These are phyloP conservation scores for Metschnikowia continentalis DNA, from an alignment of 805 yeast genomes.

Conservation along the genomic window DNA sequence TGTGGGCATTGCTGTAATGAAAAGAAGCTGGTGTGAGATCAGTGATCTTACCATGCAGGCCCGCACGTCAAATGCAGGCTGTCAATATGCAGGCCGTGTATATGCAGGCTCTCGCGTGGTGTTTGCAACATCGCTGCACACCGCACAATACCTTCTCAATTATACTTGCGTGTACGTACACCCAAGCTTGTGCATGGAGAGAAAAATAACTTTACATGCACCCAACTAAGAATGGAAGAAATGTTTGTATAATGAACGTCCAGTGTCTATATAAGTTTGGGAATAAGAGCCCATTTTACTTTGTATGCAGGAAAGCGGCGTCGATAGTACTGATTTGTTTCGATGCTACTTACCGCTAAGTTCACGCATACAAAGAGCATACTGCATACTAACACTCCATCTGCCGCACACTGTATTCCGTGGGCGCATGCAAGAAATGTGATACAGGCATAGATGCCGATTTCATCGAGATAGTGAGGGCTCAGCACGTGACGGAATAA, in stretches of 20 bases:
- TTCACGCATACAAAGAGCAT: constrained; percentile 40
- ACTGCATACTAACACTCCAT: constrained; percentile 20
- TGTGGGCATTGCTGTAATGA: constrained; percentile 12
- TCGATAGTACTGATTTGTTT: constrained; percentile 47
- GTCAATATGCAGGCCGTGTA: no score
- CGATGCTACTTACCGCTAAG: constrained; percentile 52
- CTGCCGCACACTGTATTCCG: constrained; percentile 17
- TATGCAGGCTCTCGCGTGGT: no score
- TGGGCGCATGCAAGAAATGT: constrained; percentile 16
- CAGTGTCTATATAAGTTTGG: constrained; percentile 14
- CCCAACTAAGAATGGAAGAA: no score
- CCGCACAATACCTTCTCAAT: no score
- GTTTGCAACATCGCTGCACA: not conserved
- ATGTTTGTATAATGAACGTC: not conserved
- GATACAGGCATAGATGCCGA: constrained; percentile 47
- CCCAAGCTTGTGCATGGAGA: no score
- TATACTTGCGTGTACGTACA: no score
- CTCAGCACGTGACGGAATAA: constrained; percentile 49
- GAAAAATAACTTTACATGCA: no score
- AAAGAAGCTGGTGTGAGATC: not conserved
- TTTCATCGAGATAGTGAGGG: constrained; percentile 71
- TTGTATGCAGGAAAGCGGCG: constrained; percentile 25
- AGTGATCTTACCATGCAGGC: not conserved
- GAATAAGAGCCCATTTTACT: constrained; percentile 34
- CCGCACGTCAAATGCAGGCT: not conserved